Percentiles rank a stretch among this genome's conserved stretches.
Evolutionary conservation across 179 eudicot species (phyloP).

Genomic region (Gypsophila paniculata): DNA sequence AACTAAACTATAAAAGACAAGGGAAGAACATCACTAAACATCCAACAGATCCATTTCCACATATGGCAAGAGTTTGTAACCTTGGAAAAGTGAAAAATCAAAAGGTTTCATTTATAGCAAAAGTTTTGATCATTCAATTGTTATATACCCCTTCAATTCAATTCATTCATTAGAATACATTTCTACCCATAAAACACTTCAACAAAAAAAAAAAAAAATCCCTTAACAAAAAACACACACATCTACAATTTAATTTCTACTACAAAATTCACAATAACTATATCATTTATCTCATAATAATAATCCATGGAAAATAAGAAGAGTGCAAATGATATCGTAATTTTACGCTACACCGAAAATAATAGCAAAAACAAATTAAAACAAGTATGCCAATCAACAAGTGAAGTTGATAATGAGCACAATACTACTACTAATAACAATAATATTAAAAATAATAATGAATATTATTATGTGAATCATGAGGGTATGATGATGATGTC

Average conservation of each 20-base stretch:
- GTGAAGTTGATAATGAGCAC: neutral
- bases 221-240: neutral
- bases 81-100: slow-evolving; percentile 40
- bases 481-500: slow-evolving; percentile 32
- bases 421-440: slow-evolving; percentile 1
- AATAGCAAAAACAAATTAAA: neutral
- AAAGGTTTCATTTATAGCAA: slow-evolving; percentile 40
- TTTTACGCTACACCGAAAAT: neutral
- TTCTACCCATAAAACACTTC: slow-evolving; percentile 6
- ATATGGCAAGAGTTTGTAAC: slow-evolving; percentile 37
- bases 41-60: slow-evolving; percentile 30
- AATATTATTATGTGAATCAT: slow-evolving; percentile 19
- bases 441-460: slow-evolving; percentile 6
- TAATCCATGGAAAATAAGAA: slow-evolving; percentile 23
- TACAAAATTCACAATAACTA: neutral
- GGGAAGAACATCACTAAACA: slow-evolving; percentile 25
- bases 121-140: slow-evolving; percentile 12
- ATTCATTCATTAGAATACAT: neutral
- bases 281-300: neutral
- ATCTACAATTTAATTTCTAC: neutral
- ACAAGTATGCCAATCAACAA: neutral
- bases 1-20: slow-evolving; percentile 12
- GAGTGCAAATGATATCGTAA: neutral
- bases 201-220: neutral
- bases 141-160: slow-evolving; percentile 23